Percentiles rank a stretch among this genome's conserved stretches.
These are phyloP conservation scores for Colletotrichum theobromicola DNA, from an alignment of 2,329 filamentous ascomycete genomes.

Conservation along the genomic window DNA sequence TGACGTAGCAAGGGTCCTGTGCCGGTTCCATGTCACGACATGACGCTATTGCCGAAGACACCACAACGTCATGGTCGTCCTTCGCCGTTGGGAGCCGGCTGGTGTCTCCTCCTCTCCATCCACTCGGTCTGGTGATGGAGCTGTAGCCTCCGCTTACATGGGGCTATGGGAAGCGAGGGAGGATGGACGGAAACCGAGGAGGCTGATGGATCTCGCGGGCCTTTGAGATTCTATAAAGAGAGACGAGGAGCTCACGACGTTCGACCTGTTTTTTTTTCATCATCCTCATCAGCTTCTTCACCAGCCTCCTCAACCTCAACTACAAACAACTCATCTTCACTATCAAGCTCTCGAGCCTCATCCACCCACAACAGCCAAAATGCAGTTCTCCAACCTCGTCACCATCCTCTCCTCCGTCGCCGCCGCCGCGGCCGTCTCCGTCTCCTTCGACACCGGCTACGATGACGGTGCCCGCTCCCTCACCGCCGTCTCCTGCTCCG, in stretches of 20 bases:
- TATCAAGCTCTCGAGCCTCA: background rate
- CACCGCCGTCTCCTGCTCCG: slow-evolving; percentile 66
- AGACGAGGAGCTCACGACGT: background rate
- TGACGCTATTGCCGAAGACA: slow-evolving; percentile 60
- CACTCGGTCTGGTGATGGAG: slow-evolving; percentile 11
- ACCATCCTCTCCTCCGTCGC: slow-evolving; percentile 42
- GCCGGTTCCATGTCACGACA: slow-evolving; percentile 6
- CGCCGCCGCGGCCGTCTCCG: slow-evolving; percentile 44
- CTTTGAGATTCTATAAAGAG: slow-evolving; percentile 7
- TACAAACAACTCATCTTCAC: background rate
- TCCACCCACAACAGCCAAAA: slow-evolving; percentile 33
- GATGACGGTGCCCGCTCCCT: slow-evolving; percentile 64
- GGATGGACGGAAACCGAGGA: background rate
- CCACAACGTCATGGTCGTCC: slow-evolving; percentile 66
- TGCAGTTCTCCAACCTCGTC: slow-evolving; percentile 49
- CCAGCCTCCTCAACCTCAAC: slow-evolving; percentile 1
- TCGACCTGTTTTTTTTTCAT: background rate
- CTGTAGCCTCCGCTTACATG: background rate
- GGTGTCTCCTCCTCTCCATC: background rate
- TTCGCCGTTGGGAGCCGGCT: background rate
- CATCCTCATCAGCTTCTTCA: slow-evolving; percentile 12
- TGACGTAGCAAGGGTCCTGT: background rate
- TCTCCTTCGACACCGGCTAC: slow-evolving; percentile 77
- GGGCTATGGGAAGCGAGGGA: background rate
- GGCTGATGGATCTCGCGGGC: background rate